These are phyloP conservation scores for Barbarea vulgaris DNA, from an alignment of 345 rosid genomes.

Conservation along the genomic window DNA sequence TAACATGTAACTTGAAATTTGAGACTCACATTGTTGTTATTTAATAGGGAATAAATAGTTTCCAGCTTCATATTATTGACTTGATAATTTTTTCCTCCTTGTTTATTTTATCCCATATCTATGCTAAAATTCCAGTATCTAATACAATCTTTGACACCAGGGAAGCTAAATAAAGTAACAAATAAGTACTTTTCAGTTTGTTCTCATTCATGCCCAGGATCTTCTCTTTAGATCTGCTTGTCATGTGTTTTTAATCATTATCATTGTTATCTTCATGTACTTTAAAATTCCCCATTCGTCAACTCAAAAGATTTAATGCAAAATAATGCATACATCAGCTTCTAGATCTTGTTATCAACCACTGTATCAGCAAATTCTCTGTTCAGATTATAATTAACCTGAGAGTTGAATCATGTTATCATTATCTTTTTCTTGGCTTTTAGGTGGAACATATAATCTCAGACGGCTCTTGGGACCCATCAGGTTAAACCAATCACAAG, in stretches of 20 bases:
- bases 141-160: slow-evolving; percentile 43
- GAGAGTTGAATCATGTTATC: slow-evolving; percentile 14
- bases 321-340: slow-evolving; percentile 29
- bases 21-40: slow-evolving; percentile 25
- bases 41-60: background rate
- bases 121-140: slow-evolving; percentile 48
- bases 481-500: slow-evolving; percentile 25
- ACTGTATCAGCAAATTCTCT: slow-evolving; percentile 27
- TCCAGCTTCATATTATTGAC: slow-evolving; percentile 36
- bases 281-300: slow-evolving; percentile 23
- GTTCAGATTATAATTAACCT: slow-evolving; percentile 31
- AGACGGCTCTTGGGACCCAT: slow-evolving; percentile 36
- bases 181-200: slow-evolving; percentile 24
- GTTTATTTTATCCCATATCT: slow-evolving; percentile 46
- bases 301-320: slow-evolving; percentile 29
- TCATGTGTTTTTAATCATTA: slow-evolving; percentile 39
- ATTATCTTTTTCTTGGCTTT: slow-evolving; percentile 7
- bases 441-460: slow-evolving; percentile 30
- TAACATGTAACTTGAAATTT: slow-evolving; percentile 34
- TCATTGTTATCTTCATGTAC: slow-evolving; percentile 26
- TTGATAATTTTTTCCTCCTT: slow-evolving; percentile 29
- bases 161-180: slow-evolving; percentile 23
- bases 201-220: slow-evolving; percentile 44
- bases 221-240: slow-evolving; percentile 41
- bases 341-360: slow-evolving; percentile 33